Conservation (phyloP, 2,329 filamentous ascomycete genomes). For the Penicillium sp. region DNA sequence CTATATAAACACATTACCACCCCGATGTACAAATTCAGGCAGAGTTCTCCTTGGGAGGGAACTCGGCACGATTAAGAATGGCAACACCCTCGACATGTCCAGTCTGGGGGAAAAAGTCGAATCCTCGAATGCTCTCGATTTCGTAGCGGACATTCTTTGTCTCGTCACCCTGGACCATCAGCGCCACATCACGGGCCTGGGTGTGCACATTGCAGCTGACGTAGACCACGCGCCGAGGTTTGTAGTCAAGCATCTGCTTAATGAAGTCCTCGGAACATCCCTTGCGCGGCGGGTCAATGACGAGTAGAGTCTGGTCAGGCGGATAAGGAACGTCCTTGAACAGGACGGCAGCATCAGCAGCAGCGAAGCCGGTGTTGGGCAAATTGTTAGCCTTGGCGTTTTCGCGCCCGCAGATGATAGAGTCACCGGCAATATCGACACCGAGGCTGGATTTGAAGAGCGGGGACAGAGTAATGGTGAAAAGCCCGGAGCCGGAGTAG, state of each 20-base stretch:
- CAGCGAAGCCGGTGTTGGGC: conserved; percentile 76
- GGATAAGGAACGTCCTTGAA: conserved; percentile 75
- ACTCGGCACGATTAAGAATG: conserved; percentile 48
- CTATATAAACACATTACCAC: background rate
- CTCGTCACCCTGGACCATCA: conserved; percentile 68
- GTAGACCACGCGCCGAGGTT: conserved; percentile 78
- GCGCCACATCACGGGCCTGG: conserved; percentile 87
- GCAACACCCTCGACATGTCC: conserved; percentile 66
- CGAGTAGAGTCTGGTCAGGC: conserved; percentile 80
- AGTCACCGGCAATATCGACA: conserved; percentile 81
- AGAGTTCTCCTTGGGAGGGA: conserved; percentile 14
- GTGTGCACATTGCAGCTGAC: conserved; percentile 98
- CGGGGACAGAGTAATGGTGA: conserved; percentile 87
- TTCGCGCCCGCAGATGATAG: conserved; percentile 71
- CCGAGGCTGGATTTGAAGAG: conserved; percentile 78
- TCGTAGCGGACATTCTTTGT: conserved; percentile 59
- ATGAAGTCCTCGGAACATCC: conserved; percentile 87
- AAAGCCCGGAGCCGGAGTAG: conserved; percentile 95
- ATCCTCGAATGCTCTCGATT: conserved; percentile 86
- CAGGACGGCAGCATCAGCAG: conserved; percentile 79
- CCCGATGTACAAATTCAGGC: background rate
- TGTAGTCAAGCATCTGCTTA: conserved; percentile 72
- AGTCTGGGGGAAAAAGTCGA: conserved; percentile 95
- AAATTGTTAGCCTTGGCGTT: conserved; percentile 80
- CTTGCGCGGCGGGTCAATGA: conserved; percentile 94